Base-by-base conservation (phyloP, 1,284 basidiomycete species). In the Tilletia indica region DNA sequence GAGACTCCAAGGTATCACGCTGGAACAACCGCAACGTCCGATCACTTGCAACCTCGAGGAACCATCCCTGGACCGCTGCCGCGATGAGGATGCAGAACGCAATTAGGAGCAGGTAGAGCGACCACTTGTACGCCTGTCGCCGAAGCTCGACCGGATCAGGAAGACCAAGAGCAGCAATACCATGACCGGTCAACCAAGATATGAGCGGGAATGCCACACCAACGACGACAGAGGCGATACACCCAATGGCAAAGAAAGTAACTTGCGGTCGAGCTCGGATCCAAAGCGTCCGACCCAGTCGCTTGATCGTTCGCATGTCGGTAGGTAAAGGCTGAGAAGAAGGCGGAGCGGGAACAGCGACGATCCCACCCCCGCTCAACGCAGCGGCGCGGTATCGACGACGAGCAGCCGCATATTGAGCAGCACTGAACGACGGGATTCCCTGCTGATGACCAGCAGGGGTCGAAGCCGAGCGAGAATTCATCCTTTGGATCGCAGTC, bases 201-300 rank as follows among this genome's bases (percentile, higher is more conserved):
- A 81, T 80, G 16, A 86, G 74, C 0, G 85, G 84, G 71, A 86
- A 86, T 14, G 83, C 80, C 2, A 72, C 78, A n/a, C 86, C 86
- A 4, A 81, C 74, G 4, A 70, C 70, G 16, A 75, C 21, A 14
- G 75, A 72, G 1, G 78, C 76, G 1, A 76, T 14, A 4, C 74
- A 34, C 64, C 82, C 82, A 45, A 79, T 68, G 36, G 80, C 71
- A 68, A 74, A 78, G 47, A 68, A 73, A 4, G 73, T 70, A 11
- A 63, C 54, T n/a, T 21, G 58, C 2, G 75, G 42, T 3, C 66
- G 66, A n/a, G 45, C 42, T 11, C 66, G 42, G 42, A 14, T 5
- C 66, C 42, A 51, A 45, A 51, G n/a, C 42, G 45, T 48, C 42
- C 39, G 34, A n/a, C 66, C 25, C 16, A 51, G 66, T 16, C 66